A percentile compares a stretch with the other conserved stretches of the same genome.
These are phyloP conservation scores for Vicia sativa DNA, from an alignment of 306 rosid species.

Conservation along the genomic window DNA sequence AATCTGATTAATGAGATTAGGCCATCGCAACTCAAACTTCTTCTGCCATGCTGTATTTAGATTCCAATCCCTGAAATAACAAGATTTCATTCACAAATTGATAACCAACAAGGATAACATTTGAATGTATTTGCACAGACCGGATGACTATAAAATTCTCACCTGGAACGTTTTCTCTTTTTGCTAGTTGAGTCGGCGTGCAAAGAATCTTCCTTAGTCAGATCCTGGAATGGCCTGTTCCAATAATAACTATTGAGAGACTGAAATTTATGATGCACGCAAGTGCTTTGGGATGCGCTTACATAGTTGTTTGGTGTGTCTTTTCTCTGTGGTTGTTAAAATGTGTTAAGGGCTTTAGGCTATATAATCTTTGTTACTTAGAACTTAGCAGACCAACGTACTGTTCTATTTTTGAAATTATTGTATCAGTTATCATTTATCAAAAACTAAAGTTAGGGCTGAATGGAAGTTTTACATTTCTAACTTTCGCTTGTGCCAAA, in stretches of 20 bases:
- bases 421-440: not conserved
- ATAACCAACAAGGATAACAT: slow-evolving; percentile 30
- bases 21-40: slow-evolving; percentile 63
- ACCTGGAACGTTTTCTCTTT: slow-evolving; percentile 78
- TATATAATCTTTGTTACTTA: slow-evolving; percentile 10
- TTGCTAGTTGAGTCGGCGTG: slow-evolving; percentile 44
- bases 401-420: not conserved
- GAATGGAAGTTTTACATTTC: not conserved
- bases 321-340: not conserved
- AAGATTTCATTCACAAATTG: slow-evolving; percentile 11
- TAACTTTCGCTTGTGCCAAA: slow-evolving; percentile 37
- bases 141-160: slow-evolving; percentile 25
- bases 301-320: not conserved
- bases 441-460: slow-evolving; percentile 4
- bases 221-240: slow-evolving; percentile 57
- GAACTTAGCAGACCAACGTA: not conserved
- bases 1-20: slow-evolving; percentile 41
- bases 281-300: not conserved
- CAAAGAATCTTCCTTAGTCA: slow-evolving; percentile 39
- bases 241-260: not conserved
- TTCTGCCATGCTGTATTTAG: slow-evolving; percentile 62
- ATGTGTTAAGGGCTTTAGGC: not conserved
- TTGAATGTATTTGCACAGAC: slow-evolving; percentile 20
- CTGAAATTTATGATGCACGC: slow-evolving; percentile 2
- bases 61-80: slow-evolving; percentile 53